Evolutionary conservation across 148 eudicot species (phyloP).

Genomic region (Fagopyrum esculentum): DNA sequence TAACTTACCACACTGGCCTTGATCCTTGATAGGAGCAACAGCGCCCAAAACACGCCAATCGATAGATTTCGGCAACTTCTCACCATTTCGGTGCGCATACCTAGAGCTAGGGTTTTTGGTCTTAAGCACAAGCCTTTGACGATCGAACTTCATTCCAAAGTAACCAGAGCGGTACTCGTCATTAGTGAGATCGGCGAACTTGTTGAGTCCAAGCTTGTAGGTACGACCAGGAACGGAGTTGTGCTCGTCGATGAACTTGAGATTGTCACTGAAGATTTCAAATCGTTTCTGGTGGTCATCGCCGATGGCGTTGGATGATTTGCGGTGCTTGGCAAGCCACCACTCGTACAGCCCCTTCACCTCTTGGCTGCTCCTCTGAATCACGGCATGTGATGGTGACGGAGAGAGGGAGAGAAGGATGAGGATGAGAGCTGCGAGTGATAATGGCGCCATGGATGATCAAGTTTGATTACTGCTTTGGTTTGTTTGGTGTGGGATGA

Average conservation of each 20-base stretch:
- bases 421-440: slow-evolving; percentile 3
- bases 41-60: slow-evolving; percentile 12
- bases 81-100: neutral
- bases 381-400: neutral
- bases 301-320: slow-evolving; percentile 1
- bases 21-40: slow-evolving; percentile 7
- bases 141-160: slow-evolving; percentile 4
- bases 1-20: slow-evolving; percentile 13
- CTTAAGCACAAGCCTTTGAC: neutral
- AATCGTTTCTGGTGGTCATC: slow-evolving; percentile 14
- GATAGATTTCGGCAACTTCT: slow-evolving; percentile 3
- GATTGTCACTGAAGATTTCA: slow-evolving; percentile 11
- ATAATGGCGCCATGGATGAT: neutral
- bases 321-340: slow-evolving; percentile 10
- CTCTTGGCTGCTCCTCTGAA: slow-evolving; percentile 6
- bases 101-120: slow-evolving; percentile 3
- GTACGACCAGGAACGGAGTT: neutral
- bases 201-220: slow-evolving; percentile 15
- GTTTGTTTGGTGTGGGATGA: neutral
- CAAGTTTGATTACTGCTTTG: neutral
- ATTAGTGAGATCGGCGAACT: slow-evolving; percentile 11
- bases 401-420: slow-evolving; percentile 24
- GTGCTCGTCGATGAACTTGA: slow-evolving; percentile 12
- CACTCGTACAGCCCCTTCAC: slow-evolving; percentile 9
- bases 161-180: slow-evolving; percentile 10